Evolutionary conservation across 2,329 filamentous ascomycete species (phyloP).

Genomic region (Fusarium illudens): DNA sequence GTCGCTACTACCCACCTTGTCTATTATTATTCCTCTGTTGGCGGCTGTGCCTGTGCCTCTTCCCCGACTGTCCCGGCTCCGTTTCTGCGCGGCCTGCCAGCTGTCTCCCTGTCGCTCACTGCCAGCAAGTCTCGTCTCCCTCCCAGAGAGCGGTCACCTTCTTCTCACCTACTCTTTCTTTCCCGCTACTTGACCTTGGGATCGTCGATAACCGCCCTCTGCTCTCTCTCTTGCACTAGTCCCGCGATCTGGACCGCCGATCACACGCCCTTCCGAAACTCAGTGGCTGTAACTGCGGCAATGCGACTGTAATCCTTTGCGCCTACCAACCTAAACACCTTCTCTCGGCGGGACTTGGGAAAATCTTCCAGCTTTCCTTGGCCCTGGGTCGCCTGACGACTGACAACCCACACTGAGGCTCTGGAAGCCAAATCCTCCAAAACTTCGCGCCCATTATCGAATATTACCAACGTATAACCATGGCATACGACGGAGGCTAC

Average conservation of each 20-base stretch:
- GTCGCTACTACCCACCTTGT: neutral
- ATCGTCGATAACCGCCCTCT: slow-evolving; percentile 17
- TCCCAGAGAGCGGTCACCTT: neutral
- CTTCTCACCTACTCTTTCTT: neutral
- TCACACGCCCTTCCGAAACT: slow-evolving; percentile 34
- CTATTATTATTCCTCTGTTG: slow-evolving; percentile 2
- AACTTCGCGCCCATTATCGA: slow-evolving; percentile 5
- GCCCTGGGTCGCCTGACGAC: slow-evolving; percentile 1
- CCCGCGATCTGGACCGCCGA: slow-evolving; percentile 33
- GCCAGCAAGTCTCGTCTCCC: slow-evolving; percentile 11
- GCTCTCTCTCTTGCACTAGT: slow-evolving; percentile 21
- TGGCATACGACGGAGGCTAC: slow-evolving; percentile 61
- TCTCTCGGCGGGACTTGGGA: neutral
- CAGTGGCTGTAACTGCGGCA: slow-evolving; percentile 32
- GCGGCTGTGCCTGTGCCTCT: slow-evolving; percentile 7
- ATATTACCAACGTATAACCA: slow-evolving; percentile 58
- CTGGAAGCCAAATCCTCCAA: neutral
- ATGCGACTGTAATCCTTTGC: slow-evolving; percentile 41
- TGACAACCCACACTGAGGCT: slow-evolving; percentile 3
- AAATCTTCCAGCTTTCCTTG: neutral
- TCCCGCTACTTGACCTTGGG: neutral
- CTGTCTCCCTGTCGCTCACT: slow-evolving; percentile 5
- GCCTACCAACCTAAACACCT: slow-evolving; percentile 11
- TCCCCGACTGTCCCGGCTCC: slow-evolving; percentile 1
- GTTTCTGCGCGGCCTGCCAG: slow-evolving; percentile 1